Evolutionary conservation across 345 rosid genomes (phyloP).

Genomic region (Arabis hirsuta): DNA sequence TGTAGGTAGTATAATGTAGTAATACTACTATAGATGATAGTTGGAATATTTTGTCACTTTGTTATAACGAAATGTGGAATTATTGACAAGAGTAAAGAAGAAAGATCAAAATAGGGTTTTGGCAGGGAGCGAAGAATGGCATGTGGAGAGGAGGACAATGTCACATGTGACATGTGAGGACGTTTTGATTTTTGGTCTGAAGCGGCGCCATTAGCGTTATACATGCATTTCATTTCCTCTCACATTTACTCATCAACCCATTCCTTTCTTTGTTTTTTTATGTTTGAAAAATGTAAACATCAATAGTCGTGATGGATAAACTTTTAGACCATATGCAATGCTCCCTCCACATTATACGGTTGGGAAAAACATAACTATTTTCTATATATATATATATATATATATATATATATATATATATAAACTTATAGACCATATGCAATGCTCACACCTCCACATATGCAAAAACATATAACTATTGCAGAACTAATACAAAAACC

Average conservation of each 20-base stretch:
- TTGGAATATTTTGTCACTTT: conserved; percentile 1
- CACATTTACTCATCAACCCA: conserved; percentile 27
- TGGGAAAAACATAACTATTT: background rate
- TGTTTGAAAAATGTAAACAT: conserved; percentile 1
- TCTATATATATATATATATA: too few relatives aligned
- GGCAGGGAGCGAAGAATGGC: conserved; percentile 40
- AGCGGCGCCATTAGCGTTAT: conserved; percentile 36
- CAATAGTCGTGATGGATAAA: conserved; percentile 5
- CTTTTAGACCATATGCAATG: conserved; percentile 20
- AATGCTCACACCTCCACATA: too few relatives aligned
- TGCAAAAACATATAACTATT: background rate
- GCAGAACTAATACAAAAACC: background rate
- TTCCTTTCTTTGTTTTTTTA: background rate
- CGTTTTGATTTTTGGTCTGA: conserved; percentile 39
- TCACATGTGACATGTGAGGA: conserved; percentile 43
- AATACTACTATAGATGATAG: conserved; percentile 14
- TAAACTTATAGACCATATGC: too few relatives aligned
- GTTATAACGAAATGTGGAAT: conserved; percentile 29
- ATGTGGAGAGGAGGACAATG: conserved; percentile 45
- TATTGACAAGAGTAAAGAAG: conserved; percentile 17
- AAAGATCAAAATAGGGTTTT: conserved; percentile 18
- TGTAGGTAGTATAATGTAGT: background rate
- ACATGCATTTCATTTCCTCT: conserved; percentile 14
- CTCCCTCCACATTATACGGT: background rate
- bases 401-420: too few relatives aligned